These are phyloP conservation scores for Flaveria floridana DNA, from an alignment of 140 eudicot genomes.

Conservation along the genomic window DNA sequence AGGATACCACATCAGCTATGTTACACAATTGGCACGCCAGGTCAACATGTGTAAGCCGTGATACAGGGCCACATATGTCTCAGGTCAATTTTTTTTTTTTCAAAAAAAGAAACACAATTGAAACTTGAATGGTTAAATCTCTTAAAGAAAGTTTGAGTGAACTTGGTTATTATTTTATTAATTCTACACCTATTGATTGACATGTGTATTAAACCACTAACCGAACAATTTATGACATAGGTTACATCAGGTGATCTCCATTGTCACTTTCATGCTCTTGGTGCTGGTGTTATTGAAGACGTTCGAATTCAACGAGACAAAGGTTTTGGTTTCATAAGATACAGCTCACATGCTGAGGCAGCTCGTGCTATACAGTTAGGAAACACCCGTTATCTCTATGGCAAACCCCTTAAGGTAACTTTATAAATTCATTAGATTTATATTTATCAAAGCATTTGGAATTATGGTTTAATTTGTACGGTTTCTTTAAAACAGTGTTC, in stretches of 20 bases:
- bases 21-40: background rate
- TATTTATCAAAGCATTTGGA: background rate
- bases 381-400: conserved; percentile 69
- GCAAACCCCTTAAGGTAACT: conserved; percentile 82
- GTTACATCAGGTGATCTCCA: conserved; percentile 91
- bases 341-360: conserved; percentile 85
- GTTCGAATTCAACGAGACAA: conserved; percentile 87
- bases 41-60: background rate
- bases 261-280: conserved; percentile 73
- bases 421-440: background rate
- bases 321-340: conserved; percentile 95
- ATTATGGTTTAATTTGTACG: background rate
- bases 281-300: conserved; percentile 89
- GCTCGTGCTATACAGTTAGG: conserved; percentile 92
- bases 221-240: conserved; percentile 37
- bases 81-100: background rate
- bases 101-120: background rate
- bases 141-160: background rate
- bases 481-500: conserved; percentile 58
- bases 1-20: background rate
- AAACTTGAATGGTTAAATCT: background rate
- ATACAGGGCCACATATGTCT: background rate
- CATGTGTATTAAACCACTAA: background rate
- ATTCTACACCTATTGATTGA: background rate
- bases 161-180: background rate